A percentile compares a stretch with the other conserved stretches of the same genome.
These are phyloP conservation scores for Sideroxylon spinosum DNA, from an alignment of 179 eudicot species.

Conservation along the genomic window DNA sequence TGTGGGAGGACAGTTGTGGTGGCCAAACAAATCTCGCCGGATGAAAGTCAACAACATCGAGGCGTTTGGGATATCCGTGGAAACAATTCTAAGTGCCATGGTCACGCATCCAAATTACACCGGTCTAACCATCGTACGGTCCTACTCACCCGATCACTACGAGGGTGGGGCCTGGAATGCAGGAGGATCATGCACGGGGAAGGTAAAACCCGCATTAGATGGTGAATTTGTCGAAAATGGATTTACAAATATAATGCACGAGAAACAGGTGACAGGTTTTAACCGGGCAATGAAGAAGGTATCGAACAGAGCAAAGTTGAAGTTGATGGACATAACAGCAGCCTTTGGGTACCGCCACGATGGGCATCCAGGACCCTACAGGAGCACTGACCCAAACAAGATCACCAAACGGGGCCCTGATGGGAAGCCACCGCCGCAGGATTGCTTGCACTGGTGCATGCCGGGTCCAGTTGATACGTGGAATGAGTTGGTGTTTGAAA, in stretches of 20 bases:
- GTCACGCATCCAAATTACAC: slow-evolving; percentile 55
- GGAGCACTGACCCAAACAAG: slow-evolving; percentile 70
- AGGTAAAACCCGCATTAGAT: slow-evolving; percentile 48
- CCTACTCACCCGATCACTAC: slow-evolving; percentile 86
- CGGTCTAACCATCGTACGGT: slow-evolving; percentile 61
- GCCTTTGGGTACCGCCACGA: slow-evolving; percentile 73
- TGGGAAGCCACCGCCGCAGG: slow-evolving; percentile 86
- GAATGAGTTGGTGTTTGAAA: slow-evolving; percentile 76
- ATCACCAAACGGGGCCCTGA: slow-evolving; percentile 57
- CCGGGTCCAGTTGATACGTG: slow-evolving; percentile 87
- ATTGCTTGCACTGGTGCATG: slow-evolving; percentile 96
- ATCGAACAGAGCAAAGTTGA: slow-evolving; percentile 49
- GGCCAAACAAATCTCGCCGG: slow-evolving; percentile 36
- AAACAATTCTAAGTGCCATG: slow-evolving; percentile 57
- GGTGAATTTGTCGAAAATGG: slow-evolving; percentile 54
- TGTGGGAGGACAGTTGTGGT: slow-evolving; percentile 74
- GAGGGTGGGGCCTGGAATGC: slow-evolving; percentile 89
- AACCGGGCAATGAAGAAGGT: slow-evolving; percentile 39
- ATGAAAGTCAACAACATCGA: slow-evolving; percentile 49
- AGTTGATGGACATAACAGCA: slow-evolving; percentile 70
- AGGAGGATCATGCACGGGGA: slow-evolving; percentile 89
- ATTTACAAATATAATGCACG: slow-evolving; percentile 67
- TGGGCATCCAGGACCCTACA: slow-evolving; percentile 83
- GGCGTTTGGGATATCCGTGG: slow-evolving; percentile 61
- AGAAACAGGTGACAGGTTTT: slow-evolving; percentile 62